phyloP scores from a whole-genome alignment of 306 rosid genomes.

The Prunus fruticosa region DNA sequence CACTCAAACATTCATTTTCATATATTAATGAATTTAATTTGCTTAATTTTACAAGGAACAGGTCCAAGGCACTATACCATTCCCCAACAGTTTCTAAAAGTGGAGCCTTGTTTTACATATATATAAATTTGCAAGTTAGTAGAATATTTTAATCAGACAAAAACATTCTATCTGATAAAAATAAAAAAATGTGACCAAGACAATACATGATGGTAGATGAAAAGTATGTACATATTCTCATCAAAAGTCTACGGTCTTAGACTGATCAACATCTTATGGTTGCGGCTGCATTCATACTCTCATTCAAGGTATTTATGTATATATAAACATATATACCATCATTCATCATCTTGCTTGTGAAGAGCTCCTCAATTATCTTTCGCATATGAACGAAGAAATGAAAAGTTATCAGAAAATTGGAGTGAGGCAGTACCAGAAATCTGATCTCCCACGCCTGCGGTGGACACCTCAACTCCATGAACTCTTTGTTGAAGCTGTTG shows the following conservation, averaged over 20 bases:
- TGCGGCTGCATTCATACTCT: constrained; percentile 1
- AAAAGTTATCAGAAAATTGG: constrained; percentile 19
- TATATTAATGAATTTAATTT: not conserved
- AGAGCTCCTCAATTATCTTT: not conserved
- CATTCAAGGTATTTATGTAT: not conserved
- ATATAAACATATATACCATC: not conserved
- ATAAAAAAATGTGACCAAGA: not conserved
- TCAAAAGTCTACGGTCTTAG: constrained; percentile 23
- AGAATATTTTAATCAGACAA: not conserved
- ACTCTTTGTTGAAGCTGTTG: constrained; percentile 35
- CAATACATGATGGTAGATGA: not conserved
- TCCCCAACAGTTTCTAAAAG: not conserved
- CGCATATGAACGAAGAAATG: not conserved
- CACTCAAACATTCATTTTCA: too few relatives aligned
- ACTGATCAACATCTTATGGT: not conserved
- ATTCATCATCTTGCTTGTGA: not conserved
- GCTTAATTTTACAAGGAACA: not conserved
- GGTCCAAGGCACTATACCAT: not conserved
- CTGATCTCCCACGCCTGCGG: constrained; percentile 43
- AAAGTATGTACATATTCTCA: not conserved
- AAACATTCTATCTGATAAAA: not conserved
- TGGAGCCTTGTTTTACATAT: not conserved
- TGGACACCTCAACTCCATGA: constrained; percentile 47
- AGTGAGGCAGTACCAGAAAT: constrained; percentile 40
- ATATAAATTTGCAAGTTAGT: not conserved